These are phyloP conservation scores for Aspergillus haitiensis DNA, from an alignment of 495 filamentous ascomycete genomes.

Conservation along the genomic window DNA sequence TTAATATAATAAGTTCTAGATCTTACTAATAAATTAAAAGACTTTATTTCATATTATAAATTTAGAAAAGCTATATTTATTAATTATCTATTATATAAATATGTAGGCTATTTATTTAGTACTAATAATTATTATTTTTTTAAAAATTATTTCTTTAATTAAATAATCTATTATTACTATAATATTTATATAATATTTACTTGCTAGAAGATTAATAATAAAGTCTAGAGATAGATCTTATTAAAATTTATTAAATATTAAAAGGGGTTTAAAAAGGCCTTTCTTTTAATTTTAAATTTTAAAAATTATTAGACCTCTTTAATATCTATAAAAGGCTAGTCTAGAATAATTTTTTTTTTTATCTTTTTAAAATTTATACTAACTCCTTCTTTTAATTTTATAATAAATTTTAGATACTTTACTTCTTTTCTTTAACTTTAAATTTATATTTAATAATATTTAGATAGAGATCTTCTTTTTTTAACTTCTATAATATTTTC, in stretches of 20 bases:
- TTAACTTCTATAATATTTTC: constrained; percentile 4
- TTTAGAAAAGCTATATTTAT: no score
- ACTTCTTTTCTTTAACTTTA: constrained; percentile 7
- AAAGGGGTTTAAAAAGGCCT: no score
- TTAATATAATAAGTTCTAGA: background rate
- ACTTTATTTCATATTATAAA: background rate
- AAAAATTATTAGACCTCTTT: constrained; percentile 1
- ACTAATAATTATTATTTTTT: background rate
- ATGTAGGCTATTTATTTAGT: no score
- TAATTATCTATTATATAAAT: no score
- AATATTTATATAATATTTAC: constrained; percentile 3
- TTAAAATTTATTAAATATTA: no score
- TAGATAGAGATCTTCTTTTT: constrained; percentile 1
- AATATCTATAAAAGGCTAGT: background rate
- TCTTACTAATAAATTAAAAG: background rate
- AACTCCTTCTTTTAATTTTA: background rate
- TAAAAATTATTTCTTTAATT: background rate
- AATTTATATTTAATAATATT: constrained; percentile 16
- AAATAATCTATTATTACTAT: no score
- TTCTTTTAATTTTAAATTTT: background rate
- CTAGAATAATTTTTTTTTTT: constrained; percentile 3
- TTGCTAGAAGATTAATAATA: no score
- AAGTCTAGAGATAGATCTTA: no score
- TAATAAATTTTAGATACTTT: constrained; percentile 8
- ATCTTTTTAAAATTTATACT: constrained; percentile 5